These are phyloP conservation scores for Venturia oleaginea DNA, from an alignment of 2,329 filamentous ascomycete species.

Conservation along the genomic window DNA sequence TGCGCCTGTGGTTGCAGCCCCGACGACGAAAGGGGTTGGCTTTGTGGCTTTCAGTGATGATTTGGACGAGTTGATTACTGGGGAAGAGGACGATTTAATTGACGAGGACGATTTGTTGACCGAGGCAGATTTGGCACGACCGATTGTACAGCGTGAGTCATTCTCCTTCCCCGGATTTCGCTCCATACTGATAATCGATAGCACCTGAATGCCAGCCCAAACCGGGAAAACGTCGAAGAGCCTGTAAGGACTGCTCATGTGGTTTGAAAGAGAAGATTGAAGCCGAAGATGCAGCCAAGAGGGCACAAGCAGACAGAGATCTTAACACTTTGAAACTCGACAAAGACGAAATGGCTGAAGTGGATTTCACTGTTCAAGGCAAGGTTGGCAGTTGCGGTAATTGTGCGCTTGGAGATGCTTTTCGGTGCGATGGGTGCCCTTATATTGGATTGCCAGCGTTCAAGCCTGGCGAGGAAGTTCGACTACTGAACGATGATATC, in stretches of 20 bases:
- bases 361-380: conserved; percentile 96
- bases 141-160: conserved; percentile 69
- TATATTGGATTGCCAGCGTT: conserved; percentile 92
- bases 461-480: conserved; percentile 92
- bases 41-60: conserved; percentile 62
- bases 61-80: conserved; percentile 43
- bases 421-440: conserved; percentile 57
- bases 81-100: conserved; percentile 73
- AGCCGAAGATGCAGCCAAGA: conserved; percentile 68
- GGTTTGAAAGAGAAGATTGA: conserved; percentile 79
- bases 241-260: conserved; percentile 97
- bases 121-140: conserved; percentile 71
- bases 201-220: conserved; percentile 83
- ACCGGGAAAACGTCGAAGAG: conserved; percentile 76
- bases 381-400: conserved; percentile 94
- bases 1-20: conserved; percentile 14
- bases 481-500: conserved; percentile 74
- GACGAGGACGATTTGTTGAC: conserved; percentile 83
- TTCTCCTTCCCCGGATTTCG: conserved; percentile 1
- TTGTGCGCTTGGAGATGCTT: conserved; percentile 84
- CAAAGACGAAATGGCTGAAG: conserved; percentile 71
- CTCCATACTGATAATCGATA: conserved; percentile 25
- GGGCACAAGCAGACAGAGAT: conserved; percentile 53
- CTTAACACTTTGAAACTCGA: conserved; percentile 63
- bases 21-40: conserved; percentile 51